A percentile compares a stretch with the other conserved stretches of the same genome.
These are phyloP conservation scores for Dioscorea alata DNA, from an alignment of 106 monocot species.

Conservation along the genomic window DNA sequence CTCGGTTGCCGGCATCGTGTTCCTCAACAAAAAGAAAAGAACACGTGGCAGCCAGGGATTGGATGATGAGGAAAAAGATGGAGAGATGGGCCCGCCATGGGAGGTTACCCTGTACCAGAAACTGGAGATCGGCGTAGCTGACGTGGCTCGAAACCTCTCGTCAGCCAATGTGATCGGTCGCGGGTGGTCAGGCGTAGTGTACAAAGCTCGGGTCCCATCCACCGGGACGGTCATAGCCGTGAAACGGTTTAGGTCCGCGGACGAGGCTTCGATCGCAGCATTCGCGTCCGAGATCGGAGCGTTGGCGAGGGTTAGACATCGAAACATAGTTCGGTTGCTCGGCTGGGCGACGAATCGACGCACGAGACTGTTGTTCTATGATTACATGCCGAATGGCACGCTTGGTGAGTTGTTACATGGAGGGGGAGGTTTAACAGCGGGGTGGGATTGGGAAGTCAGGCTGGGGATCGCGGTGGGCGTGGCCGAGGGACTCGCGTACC, in stretches of 20 bases:
- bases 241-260: conserved; percentile 52
- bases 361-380: conserved; percentile 65
- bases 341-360: conserved; percentile 64
- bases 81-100: conserved; percentile 72
- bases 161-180: conserved; percentile 46
- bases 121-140: conserved; percentile 48
- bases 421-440: background rate
- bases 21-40: conserved; percentile 12
- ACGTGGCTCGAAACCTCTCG: conserved; percentile 44
- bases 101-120: conserved; percentile 89
- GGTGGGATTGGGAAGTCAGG: conserved; percentile 71
- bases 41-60: background rate
- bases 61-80: conserved; percentile 34
- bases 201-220: conserved; percentile 32
- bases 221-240: conserved; percentile 55
- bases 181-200: conserved; percentile 76
- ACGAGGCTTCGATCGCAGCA: conserved; percentile 42
- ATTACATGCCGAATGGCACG: conserved; percentile 72
- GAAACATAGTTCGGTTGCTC: conserved; percentile 70
- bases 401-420: conserved; percentile 49
- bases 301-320: conserved; percentile 56
- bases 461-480: conserved; percentile 69
- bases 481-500: conserved; percentile 78
- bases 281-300: conserved; percentile 56
- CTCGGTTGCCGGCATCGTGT: conserved; percentile 10